phyloP scores from a whole-genome alignment of 2,329 filamentous ascomycete genomes.

The Trichoderma koningii region DNA sequence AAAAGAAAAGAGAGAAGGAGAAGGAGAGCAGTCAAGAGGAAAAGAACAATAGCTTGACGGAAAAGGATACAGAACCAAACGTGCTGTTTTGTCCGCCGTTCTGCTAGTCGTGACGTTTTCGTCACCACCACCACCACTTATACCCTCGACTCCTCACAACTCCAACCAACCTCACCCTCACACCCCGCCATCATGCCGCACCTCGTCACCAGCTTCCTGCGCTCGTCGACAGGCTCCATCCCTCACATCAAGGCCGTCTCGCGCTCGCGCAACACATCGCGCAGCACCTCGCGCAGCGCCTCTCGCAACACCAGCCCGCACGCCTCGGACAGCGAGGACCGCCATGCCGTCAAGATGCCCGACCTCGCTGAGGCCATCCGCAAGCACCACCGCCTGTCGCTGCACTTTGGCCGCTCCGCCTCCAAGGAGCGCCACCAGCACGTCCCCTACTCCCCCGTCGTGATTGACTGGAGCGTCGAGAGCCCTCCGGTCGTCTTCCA shows the following conservation, averaged over 20 bases:
- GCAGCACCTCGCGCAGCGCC: constrained; percentile 34
- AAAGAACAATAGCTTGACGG: background rate
- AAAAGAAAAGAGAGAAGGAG: background rate
- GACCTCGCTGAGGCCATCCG: constrained; percentile 44
- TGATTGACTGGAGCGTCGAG: constrained; percentile 67
- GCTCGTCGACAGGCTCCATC: constrained; percentile 58
- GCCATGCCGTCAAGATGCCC: constrained; percentile 43
- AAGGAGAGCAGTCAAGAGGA: background rate
- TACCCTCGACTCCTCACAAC: background rate
- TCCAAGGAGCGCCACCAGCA: constrained; percentile 47
- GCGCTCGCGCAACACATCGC: constrained; percentile 39
- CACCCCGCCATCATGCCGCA: constrained; percentile 53
- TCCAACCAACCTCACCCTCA: background rate
- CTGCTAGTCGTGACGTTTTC: constrained; percentile 2
- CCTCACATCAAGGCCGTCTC: constrained; percentile 49
- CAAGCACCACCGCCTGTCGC: constrained; percentile 47
- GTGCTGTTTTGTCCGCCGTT: background rate
- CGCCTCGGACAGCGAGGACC: constrained; percentile 43
- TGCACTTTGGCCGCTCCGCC: constrained; percentile 41
- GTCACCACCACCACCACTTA: constrained; percentile 11
- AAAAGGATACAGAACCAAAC: background rate
- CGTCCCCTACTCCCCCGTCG: constrained; percentile 39
- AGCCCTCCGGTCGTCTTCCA: constrained; percentile 86
- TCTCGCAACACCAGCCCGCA: constrained; percentile 41
- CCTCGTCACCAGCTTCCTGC: constrained; percentile 59